Base-by-base conservation (phyloP, 768 basidiomycete genomes). In the Omphalotus guepiniiformis region DNA sequence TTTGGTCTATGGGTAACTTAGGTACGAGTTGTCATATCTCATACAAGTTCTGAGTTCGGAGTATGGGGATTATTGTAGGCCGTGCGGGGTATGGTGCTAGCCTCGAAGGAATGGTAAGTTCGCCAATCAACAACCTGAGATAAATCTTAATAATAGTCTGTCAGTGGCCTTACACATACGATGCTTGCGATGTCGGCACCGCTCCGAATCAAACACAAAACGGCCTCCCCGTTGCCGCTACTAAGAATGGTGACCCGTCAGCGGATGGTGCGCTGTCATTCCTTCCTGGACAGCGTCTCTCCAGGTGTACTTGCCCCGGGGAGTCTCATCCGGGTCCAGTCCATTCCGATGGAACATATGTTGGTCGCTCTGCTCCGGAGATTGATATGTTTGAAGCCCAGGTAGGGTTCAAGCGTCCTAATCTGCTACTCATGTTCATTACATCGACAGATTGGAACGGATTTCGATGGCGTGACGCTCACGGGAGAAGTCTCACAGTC, bases 111-210 rank as follows among this genome's bases (percentile, higher is more conserved):
- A 51, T 46, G 49, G 43, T 46, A 43, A 30, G 40, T 54, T 38
- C 41, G 39, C 42, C 19, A 37, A 9, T n/a, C n/a, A n/a, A n/a
- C n/a, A n/a, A n/a, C n/a, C n/a, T 18, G 35, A 25, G 29, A 23
- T 29, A 25, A 15, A 11, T 34, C 34, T 41, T n/a, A 52, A 7
- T 37, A 27, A 32, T 42, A 30, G 22, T 22, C 43, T 42, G 23
- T 11, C 42, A 84, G 83, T 87, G 85, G 88, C 88, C 88, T 0
- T 90, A 89, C 64, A 82, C 82, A 2, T 90, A 90, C 53, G 86
- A 90, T 55, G 68, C 76, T 9, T 96, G 95, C 56, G 94, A 98
- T 61, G 80, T 94, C n/a, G 95, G 95, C n/a, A 93, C 93, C 1
- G 73, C 79, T 15, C 64, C 76, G 6, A 98, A 97, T 63, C 94